Base-by-base conservation (phyloP, 495 filamentous ascomycete species). In the Neurospora hispaniola region DNA sequence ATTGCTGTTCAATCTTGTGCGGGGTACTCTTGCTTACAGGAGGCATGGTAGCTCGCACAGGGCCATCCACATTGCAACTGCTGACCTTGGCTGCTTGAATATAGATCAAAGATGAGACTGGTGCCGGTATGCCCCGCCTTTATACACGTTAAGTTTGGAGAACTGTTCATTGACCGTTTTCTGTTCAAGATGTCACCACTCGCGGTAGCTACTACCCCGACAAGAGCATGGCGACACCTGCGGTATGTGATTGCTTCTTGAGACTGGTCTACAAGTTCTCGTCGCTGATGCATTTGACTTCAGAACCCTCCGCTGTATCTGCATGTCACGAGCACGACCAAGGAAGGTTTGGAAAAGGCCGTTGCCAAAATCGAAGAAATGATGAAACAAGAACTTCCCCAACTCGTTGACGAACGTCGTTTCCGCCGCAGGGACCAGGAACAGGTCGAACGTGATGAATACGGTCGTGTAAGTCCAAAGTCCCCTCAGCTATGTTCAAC, bases 81-180 rank as follows among this genome's bases (percentile, higher is more conserved):
- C 96, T 99, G 91, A 99, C 96, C 89, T 91, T 88, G 82, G 82
- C 84, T 91, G 88, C 92, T 88, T 96, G 48, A 92, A 92, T 93
- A 81, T 97, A 99, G 96, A 99, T 99, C 77, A 97, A 97, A 92
- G 94, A 98, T 86, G 92, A 98, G 80, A 98, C 96, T 91, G 96
- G 96, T 90, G 95, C 96, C 87, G 96, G 96, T 99, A 99, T 90
- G 96, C 91, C 87, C 87, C 85, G 83, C 88, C 78, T 81, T 75
- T 40, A 74, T 80, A 48, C 69, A 78, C 81, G 80, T 81, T 80
- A 81, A 78, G 82, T 81, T 81, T 82, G 80, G 81, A 86, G 85
- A 81, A 83, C 83, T 83, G 73, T 84, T 85, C 83, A 88, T 88
- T 86, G 80, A 84, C 82, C 70, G 82, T 88, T 85, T 85, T 78